Evolutionary conservation across 1,284 basidiomycete genomes (phyloP), one percentile per base, ranked within the genome.

Genomic region (Calocybe gambosa): DNA sequence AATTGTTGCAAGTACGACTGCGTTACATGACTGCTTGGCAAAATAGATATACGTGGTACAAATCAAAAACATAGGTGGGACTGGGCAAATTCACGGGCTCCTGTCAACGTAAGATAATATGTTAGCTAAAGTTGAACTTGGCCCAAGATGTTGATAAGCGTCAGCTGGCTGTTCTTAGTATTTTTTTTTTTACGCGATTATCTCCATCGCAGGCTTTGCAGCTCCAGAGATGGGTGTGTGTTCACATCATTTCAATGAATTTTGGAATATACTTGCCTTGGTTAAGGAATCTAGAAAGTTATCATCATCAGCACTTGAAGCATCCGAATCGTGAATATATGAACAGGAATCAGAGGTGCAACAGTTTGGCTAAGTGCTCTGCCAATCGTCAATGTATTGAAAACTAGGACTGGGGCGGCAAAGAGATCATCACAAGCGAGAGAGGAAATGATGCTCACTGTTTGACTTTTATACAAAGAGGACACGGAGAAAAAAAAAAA

Each of bases 91-190:
- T 23, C 3, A 23, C 7, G 7, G 21, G 7, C 3, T 23, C 21
- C 21, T 23, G 21, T 23, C 21, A 23, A 23, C n/a, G 21, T 23
- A 23, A 7, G n/a, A n/a, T n/a, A 23, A 23, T 5, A 34, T 15
- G 42, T 45, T 18, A 45, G 43, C 33, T 23, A 33, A 42, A 0
- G 9, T 29, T 15, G 21, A n/a, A n/a, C n/a, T n/a, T n/a, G n/a
- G n/a, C n/a, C n/a, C n/a, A n/a, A 49, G 53, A 55, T n/a, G n/a
- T n/a, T n/a, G n/a, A n/a, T n/a, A n/a, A n/a, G 47, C 46, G 60
- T 73, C 71, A 73, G 71, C 61, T 73, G 71, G 71, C 71, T 72
- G 71, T 73, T 73, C 71, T 73, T 73, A 73, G 71, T 70, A 62
- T 68, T 69, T 35, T 60, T 58, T 37, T 58, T 45, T 55, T 54